Evolutionary conservation across 257 asterid species (phyloP), one percentile per base, ranked within the genome.

Genomic region (Penstemon davidsonii): DNA sequence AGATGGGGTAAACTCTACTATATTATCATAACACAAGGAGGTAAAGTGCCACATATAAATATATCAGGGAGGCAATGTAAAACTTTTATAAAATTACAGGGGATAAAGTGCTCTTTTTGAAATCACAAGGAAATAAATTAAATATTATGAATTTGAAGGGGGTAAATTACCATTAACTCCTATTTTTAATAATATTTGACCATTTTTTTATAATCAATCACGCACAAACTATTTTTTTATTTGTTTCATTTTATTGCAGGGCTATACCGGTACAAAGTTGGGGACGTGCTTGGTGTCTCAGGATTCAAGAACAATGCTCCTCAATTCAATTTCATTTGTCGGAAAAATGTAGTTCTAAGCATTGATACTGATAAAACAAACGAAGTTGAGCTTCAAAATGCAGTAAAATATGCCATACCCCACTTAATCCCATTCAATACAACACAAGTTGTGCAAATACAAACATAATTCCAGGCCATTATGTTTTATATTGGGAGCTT

Each of bases 281-380:
- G 98, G 12, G 98, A 92, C 58, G 86, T 92, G 10, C 92, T 92
- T 2, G 81, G 86, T 0, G 98, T 92, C 33, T 89, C 98, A 1
- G 98, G 97, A 45, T 92, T 92, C 88, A 92, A 92, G 80, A 89
- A 89, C 90, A 87, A 81, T 4, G 95, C 97, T 6, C 98, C 98
- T 0, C 96, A 89, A 53, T 92, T 92, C 96, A 89, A 78, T 87
- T 92, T 92, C 84, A 63, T 92, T 4, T 92, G 98, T 79, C 59
- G 98, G 59, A 92, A 87, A 42, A 92, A 89, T 50, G 98, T 92
- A 1, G 95, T 89, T 7, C 40, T 92, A 3, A 92, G 98, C 88
- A 87, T 92, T 1, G 97, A 92, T 70, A 42, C 91, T 0, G 98
- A 92, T 47, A 92, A 92, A 74, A 92, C 98, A 0, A 96, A 92